Percentiles rank a stretch among this genome's conserved stretches.
phyloP scores from a whole-genome alignment of 2,329 filamentous ascomycete species.

The Pyrenochaeta sp. region DNA sequence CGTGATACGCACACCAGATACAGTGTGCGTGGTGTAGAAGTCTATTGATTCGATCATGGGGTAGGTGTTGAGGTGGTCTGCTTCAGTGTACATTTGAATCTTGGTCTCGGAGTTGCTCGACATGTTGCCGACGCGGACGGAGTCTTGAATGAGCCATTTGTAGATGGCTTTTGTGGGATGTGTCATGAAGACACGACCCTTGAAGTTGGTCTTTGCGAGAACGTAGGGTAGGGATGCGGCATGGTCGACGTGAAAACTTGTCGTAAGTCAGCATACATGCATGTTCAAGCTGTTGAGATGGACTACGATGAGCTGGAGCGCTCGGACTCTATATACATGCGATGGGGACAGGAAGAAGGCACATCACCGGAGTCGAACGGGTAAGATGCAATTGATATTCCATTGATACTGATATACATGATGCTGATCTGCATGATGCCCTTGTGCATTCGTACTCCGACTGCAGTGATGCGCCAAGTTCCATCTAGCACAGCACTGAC shows the following conservation, averaged over 20 bases:
- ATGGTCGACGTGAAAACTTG: conserved; percentile 96
- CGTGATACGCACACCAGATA: conserved; percentile 94
- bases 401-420: conserved; percentile 53
- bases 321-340: conserved; percentile 30
- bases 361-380: conserved; percentile 48
- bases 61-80: conserved; percentile 93
- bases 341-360: conserved; percentile 29
- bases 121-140: conserved; percentile 83
- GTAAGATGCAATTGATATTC: conserved; percentile 50
- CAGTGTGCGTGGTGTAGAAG: conserved; percentile 97
- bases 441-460: conserved; percentile 32
- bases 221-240: conserved; percentile 99
- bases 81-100: conserved; percentile 85
- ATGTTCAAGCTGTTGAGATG: neutral
- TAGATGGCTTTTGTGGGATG: conserved; percentile 99
- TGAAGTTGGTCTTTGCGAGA: conserved; percentile 96
- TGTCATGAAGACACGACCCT: conserved; percentile 97
- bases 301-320: conserved; percentile 3
- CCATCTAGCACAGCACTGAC: conserved; percentile 15
- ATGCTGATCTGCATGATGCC: conserved; percentile 27
- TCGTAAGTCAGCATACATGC: conserved; percentile 25
- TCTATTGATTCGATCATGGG: conserved; percentile 96
- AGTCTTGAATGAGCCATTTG: conserved; percentile 99
- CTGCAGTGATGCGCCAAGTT: conserved; percentile 44
- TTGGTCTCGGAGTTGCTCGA: conserved; percentile 69